phyloP scores from a whole-genome alignment of 345 rosid genomes.

The Salix purpurea region DNA sequence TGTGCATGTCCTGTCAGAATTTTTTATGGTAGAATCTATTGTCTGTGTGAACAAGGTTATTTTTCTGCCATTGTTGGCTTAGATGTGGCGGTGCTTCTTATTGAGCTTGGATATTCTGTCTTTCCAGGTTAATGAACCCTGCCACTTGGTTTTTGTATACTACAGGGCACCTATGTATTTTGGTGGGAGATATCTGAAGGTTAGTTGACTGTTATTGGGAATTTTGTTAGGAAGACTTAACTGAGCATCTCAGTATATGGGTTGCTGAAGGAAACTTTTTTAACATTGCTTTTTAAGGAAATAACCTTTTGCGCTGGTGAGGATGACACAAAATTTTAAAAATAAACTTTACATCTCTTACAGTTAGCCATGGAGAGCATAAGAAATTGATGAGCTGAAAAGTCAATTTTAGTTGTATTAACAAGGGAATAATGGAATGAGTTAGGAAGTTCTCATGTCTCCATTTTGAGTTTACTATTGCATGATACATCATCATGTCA shows the following conservation, averaged over 20 bases:
- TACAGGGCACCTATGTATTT: slow-evolving; percentile 62
- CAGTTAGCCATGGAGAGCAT: too few species aligned
- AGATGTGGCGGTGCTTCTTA: slow-evolving; percentile 2
- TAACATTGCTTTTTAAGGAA: not conserved
- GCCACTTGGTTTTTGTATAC: slow-evolving; percentile 55
- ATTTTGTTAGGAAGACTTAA: not conserved
- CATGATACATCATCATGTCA: too few species aligned
- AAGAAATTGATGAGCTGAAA: not conserved
- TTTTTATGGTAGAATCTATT: too few species aligned
- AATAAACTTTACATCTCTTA: not conserved
- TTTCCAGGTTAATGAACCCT: slow-evolving; percentile 62
- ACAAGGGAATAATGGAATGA: too few species aligned
- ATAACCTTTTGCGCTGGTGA: not conserved
- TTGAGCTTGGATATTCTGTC: not conserved
- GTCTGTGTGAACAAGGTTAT: too few species aligned
- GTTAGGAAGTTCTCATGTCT: too few species aligned
- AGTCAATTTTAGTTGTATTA: too few species aligned
- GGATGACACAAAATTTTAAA: not conserved
- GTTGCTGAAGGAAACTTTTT: not conserved
- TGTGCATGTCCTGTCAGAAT: too few species aligned
- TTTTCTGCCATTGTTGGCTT: not conserved
- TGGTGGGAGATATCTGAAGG: slow-evolving; percentile 93
- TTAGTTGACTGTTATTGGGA: slow-evolving; percentile 22
- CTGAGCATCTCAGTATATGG: not conserved
- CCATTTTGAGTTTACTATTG: too few species aligned